Percentiles rank a stretch among this genome's conserved stretches.
phyloP scores from a whole-genome alignment of 176 grass and related monocot species.

The Juncus effusus region DNA sequence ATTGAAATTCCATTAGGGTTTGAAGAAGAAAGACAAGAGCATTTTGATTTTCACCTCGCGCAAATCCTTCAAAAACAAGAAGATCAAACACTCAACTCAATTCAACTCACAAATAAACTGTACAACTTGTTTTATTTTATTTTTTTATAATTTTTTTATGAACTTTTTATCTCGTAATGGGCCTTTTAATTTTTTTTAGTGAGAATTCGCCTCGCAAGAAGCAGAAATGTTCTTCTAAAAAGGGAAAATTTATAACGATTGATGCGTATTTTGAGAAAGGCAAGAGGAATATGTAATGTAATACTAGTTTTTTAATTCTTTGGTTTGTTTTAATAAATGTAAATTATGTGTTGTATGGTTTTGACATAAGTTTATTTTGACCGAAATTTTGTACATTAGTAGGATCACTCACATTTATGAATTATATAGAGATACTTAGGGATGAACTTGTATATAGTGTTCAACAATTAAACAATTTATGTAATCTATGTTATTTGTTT shows the following conservation, averaged over 20 bases:
- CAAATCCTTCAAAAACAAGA: conserved; percentile 75
- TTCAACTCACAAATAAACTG: conserved; percentile 1
- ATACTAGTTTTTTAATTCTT: neutral
- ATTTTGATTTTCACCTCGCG: conserved; percentile 80
- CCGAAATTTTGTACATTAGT: too few species aligned
- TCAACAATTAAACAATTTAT: too few species aligned
- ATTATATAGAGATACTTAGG: too few species aligned
- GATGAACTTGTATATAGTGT: too few species aligned
- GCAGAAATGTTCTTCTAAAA: conserved; percentile 40
- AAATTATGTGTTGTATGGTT: too few species aligned
- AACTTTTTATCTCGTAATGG: neutral
- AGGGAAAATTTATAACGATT: conserved; percentile 70
- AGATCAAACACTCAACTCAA: neutral
- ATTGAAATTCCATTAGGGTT: conserved; percentile 75
- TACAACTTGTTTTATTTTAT: neutral
- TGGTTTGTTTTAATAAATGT: neutral
- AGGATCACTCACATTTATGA: too few species aligned
- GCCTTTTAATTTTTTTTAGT: neutral
- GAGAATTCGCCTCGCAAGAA: conserved; percentile 38
- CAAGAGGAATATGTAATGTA: conserved; percentile 37
- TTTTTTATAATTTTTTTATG: neutral
- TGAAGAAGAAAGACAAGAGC: conserved; percentile 78
- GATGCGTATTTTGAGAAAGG: conserved; percentile 64
- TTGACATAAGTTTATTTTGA: too few species aligned
- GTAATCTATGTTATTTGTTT: too few species aligned